Percentiles rank a stretch among this genome's conserved stretches.
Conservation (phyloP, 257 asterid species). For the Scutellaria baicalensis region DNA sequence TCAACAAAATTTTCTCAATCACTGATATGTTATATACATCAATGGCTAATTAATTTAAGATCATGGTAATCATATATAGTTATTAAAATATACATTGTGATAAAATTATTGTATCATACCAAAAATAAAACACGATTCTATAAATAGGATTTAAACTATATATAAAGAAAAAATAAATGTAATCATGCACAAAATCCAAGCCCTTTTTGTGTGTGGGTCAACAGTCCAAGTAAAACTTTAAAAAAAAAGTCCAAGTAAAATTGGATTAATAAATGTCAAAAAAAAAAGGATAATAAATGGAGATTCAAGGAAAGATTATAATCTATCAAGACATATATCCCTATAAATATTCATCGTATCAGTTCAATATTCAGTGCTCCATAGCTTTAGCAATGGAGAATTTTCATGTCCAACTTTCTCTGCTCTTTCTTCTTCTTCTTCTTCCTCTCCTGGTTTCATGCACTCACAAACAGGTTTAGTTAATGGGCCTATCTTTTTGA, state of each 20-base stretch:
- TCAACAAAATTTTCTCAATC: no score
- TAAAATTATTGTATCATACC: no score
- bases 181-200: no score
- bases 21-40: no score
- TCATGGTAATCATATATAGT: no score
- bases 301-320: slow-evolving; percentile 20
- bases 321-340: background rate
- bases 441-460: slow-evolving; percentile 48
- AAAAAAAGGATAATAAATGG: background rate
- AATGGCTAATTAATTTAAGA: no score
- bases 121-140: no score
- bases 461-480: slow-evolving; percentile 43
- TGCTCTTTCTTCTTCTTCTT: slow-evolving; percentile 34
- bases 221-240: no score
- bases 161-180: no score
- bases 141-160: no score
- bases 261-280: background rate
- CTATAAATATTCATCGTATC: slow-evolving; percentile 31
- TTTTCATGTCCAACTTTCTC: slow-evolving; percentile 6
- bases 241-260: no score
- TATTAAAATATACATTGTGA: no score
- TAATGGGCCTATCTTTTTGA: background rate
- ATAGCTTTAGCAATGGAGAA: slow-evolving; percentile 27
- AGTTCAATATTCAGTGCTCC: slow-evolving; percentile 10
- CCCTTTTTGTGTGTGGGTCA: background rate